These are phyloP conservation scores for Thelonectria blattea DNA, from an alignment of 2,329 filamentous ascomycete genomes.

Conservation along the genomic window DNA sequence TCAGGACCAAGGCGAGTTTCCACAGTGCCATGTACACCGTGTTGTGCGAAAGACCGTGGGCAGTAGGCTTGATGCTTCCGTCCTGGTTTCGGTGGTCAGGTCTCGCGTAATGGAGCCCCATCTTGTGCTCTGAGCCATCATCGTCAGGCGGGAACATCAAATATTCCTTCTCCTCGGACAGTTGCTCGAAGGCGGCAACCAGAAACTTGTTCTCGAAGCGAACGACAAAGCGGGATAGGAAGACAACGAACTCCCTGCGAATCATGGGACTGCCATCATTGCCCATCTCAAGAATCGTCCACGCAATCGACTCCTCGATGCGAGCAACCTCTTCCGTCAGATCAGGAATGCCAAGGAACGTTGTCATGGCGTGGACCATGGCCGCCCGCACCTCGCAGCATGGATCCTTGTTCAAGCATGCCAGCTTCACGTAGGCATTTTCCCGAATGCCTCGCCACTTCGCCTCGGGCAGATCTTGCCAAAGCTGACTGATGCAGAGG, in stretches of 20 bases:
- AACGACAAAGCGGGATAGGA: slow-evolving; percentile 88
- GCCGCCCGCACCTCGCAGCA: slow-evolving; percentile 93
- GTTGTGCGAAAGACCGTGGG: slow-evolving; percentile 75
- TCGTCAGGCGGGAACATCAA: slow-evolving; percentile 61
- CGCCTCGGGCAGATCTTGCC: slow-evolving; percentile 87
- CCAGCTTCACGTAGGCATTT: slow-evolving; percentile 81
- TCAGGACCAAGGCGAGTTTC: slow-evolving; percentile 90
- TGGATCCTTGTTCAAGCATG: slow-evolving; percentile 80
- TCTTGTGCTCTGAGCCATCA: slow-evolving; percentile 64
- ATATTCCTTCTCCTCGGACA: slow-evolving; percentile 81
- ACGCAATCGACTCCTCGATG: slow-evolving; percentile 89
- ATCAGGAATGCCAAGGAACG: slow-evolving; percentile 92
- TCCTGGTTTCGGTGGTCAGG: slow-evolving; percentile 62
- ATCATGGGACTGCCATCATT: slow-evolving; percentile 95
- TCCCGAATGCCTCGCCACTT: slow-evolving; percentile 96
- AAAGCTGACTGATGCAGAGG: slow-evolving; percentile 92
- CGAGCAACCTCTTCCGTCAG: slow-evolving; percentile 88
- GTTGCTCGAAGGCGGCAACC: slow-evolving; percentile 89
- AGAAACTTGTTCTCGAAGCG: slow-evolving; percentile 93
- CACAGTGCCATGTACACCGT: slow-evolving; percentile 93
- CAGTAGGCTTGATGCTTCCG: slow-evolving; percentile 61
- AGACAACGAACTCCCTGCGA: slow-evolving; percentile 89
- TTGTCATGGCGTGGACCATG: slow-evolving; percentile 91
- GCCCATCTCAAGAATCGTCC: slow-evolving; percentile 87
- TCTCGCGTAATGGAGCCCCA: slow-evolving; percentile 67